These are phyloP conservation scores for Termitomyces eurrhizus DNA, from an alignment of 768 basidiomycete species.

Conservation along the genomic window DNA sequence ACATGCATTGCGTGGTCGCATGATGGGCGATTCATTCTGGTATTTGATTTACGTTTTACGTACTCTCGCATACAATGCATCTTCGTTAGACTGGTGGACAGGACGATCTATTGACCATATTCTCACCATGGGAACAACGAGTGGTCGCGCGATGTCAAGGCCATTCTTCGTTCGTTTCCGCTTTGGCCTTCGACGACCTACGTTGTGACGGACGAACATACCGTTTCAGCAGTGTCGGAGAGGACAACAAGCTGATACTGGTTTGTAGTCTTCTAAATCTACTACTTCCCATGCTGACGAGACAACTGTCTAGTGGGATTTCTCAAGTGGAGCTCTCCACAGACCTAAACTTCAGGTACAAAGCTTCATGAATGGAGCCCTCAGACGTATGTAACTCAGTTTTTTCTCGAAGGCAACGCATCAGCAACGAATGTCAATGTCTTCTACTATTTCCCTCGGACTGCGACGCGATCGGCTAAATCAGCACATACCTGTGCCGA, in stretches of 20 bases:
- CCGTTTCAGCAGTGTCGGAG: constrained; percentile 93
- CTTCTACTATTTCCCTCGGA: constrained; percentile 73
- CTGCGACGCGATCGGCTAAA: constrained; percentile 64
- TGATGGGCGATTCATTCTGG: constrained; percentile 90
- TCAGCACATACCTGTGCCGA: constrained; percentile 46
- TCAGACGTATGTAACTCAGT: background rate
- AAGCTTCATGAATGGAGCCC: background rate
- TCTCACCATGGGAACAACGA: constrained; percentile 91
- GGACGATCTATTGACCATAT: constrained; percentile 93
- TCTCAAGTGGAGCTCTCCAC: constrained; percentile 87
- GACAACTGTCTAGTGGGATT: constrained; percentile 72
- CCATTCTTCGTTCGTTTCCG: constrained; percentile 91
- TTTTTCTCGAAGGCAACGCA: constrained; percentile 42
- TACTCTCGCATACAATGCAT: background rate
- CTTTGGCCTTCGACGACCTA: constrained; percentile 86
- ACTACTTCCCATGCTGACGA: constrained; percentile 9
- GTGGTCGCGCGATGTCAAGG: constrained; percentile 96
- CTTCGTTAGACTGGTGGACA: constrained; percentile 82
- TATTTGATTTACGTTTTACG: constrained; percentile 24
- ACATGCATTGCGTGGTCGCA: constrained; percentile 94
- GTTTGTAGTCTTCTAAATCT: constrained; percentile 37
- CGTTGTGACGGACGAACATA: constrained; percentile 88
- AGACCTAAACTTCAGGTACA: constrained; percentile 70
- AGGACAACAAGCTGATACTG: constrained; percentile 92
- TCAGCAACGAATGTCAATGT: constrained; percentile 73